Conservation (phyloP, 2,329 filamentous ascomycete genomes). For the Cladophialophora exuberans region DNA sequence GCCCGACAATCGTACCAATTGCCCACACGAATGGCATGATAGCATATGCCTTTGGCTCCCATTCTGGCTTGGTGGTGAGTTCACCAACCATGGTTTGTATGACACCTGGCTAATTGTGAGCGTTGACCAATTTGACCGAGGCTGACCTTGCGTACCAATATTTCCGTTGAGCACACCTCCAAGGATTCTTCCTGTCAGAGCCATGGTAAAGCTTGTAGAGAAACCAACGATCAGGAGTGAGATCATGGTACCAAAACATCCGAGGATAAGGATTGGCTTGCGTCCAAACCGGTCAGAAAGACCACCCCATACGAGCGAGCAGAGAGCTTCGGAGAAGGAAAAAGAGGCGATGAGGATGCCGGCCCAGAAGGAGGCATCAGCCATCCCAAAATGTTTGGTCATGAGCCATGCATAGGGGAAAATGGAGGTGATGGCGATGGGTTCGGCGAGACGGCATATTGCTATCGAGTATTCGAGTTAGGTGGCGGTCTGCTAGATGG, state of each 20-base stretch:
- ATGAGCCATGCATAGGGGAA: slow-evolving; percentile 90
- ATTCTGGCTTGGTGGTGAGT: slow-evolving; percentile 77
- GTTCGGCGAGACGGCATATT: slow-evolving; percentile 89
- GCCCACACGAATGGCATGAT: slow-evolving; percentile 96
- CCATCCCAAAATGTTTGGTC: slow-evolving; percentile 72
- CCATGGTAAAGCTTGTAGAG: slow-evolving; percentile 80
- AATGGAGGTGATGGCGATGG: slow-evolving; percentile 89
- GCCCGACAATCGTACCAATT: slow-evolving; percentile 85
- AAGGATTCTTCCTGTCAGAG: slow-evolving; percentile 72
- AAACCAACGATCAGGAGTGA: slow-evolving; percentile 84
- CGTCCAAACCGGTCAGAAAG: slow-evolving; percentile 81
- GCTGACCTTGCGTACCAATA: slow-evolving; percentile 51
- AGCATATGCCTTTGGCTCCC: slow-evolving; percentile 84
- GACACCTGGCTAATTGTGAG: slow-evolving; percentile 56
- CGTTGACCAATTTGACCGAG: not conserved
- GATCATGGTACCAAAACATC: slow-evolving; percentile 79
- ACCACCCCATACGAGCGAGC: slow-evolving; percentile 85
- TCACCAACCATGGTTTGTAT: slow-evolving; percentile 94
- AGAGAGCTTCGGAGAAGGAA: slow-evolving; percentile 77
- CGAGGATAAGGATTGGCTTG: slow-evolving; percentile 81
- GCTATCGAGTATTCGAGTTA: slow-evolving; percentile 55
- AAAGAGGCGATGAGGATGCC: slow-evolving; percentile 87
- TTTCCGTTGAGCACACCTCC: slow-evolving; percentile 89
- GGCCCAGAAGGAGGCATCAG: slow-evolving; percentile 84
- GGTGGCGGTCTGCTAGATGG: not conserved